Conservation (phyloP, 768 basidiomycete species). For the Tylopilus cervinicoccineus region DNA sequence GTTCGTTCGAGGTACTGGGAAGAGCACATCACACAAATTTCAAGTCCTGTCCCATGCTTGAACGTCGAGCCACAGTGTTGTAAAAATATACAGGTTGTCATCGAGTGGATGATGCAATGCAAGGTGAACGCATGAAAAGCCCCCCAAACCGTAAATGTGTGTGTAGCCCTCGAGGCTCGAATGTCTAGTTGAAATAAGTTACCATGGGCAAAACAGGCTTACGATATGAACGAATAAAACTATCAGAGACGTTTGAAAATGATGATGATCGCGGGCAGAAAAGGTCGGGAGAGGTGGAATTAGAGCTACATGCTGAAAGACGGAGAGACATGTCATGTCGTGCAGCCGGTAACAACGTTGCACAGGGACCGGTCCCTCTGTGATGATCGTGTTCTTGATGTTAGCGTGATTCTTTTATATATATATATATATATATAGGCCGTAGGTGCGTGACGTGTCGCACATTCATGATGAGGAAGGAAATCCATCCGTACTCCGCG, state of each 20-base stretch:
- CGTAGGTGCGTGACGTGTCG: slow-evolving; percentile 4
- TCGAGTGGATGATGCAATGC: not conserved
- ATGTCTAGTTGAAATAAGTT: slow-evolving; percentile 18
- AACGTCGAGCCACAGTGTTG: not conserved
- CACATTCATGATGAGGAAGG: slow-evolving; percentile 1
- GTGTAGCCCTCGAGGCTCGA: not conserved
- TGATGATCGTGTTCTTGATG: not conserved
- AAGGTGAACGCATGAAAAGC: not conserved
- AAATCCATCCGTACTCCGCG: not conserved
- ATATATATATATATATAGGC: too few species aligned
- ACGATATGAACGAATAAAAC: slow-evolving; percentile 21
- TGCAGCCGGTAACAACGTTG: not conserved
- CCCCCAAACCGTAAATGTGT: not conserved
- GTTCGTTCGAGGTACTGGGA: too few species aligned
- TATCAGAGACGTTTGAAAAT: slow-evolving; percentile 16
- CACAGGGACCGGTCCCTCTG: slow-evolving; percentile 14
- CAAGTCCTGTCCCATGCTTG: too few species aligned
- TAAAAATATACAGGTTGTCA: not conserved
- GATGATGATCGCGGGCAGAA: not conserved
- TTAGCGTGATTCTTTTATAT: slow-evolving; percentile 12
- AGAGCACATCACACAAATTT: too few species aligned
- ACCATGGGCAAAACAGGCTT: slow-evolving; percentile 1
- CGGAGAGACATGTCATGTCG: not conserved
- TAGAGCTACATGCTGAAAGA: not conserved
- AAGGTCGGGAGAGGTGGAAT: not conserved